Evolutionary conservation across 176 grass and related monocot genomes (phyloP), one percentile per base, ranked within the genome.

Genomic region (Aechmea fasciata): DNA sequence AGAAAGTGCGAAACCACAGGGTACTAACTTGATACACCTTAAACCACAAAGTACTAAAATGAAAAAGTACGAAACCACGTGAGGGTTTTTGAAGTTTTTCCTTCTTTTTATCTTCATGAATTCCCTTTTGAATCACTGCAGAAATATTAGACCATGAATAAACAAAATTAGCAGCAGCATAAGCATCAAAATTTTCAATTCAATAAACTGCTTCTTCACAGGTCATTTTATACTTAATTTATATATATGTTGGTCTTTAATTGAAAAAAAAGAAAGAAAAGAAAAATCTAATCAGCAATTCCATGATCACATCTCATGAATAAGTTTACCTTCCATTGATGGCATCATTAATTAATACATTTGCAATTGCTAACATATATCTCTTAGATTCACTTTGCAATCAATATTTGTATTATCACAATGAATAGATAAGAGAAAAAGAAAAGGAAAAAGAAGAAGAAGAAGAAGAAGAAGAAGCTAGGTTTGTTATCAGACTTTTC

Each of bases 401-500:
- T 41, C 33, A 41, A 41, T 33, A 33, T 33, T 33, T 33, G 29
- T 33, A 7, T 41, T 41, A 41, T 41, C 5, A 41, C 6, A 41
- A 41, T 41, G 33, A 41, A 41, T 41, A 41, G 33, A 33, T 33
- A 33, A 7, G 33, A 7, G 4, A 7, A 1, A 7, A 6, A 6
- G 29, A 6, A 5, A 6, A 6, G 29, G 29, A 6, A 33, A 33
- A 5, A 23, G 22, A 23, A 23, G 22, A 23, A 23, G 22, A 33
- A 59, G 15, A 14, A 23, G 22, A 59, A 19, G 10, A 6, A 59
- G n/a, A 20, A 59, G 55, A 59, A 59, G 6, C 5, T 9, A 18
- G 11, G 1, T 2, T 61, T 18, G 20, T 17, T 61, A 50, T 74
- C 68, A 91, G 68, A 86, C 84, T 54, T 99, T 93, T 33, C 51